These are phyloP conservation scores for Xylariaceae sp. DNA, from an alignment of 2,329 filamentous ascomycete species.

Conservation along the genomic window DNA sequence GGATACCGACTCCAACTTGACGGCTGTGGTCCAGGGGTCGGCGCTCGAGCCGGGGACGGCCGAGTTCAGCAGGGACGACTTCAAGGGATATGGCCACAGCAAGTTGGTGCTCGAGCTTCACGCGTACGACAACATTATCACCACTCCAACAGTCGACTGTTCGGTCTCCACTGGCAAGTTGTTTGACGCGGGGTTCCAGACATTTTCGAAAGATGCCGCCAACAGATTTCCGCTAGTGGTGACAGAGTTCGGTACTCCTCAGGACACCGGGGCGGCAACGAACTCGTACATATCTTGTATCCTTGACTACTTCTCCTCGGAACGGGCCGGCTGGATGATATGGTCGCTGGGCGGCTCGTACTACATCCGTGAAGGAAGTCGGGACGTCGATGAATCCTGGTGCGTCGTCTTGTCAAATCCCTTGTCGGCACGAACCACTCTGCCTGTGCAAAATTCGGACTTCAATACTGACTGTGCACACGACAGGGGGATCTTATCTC, in stretches of 20 bases:
- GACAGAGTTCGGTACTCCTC: slow-evolving; percentile 49
- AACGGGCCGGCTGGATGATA: slow-evolving; percentile 49
- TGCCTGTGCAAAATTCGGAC: too few species aligned
- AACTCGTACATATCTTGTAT: slow-evolving; percentile 48
- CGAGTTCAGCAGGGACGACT: slow-evolving; percentile 42
- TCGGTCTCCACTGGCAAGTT: slow-evolving; percentile 38
- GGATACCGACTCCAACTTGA: slow-evolving; percentile 48
- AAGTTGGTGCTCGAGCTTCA: slow-evolving; percentile 57
- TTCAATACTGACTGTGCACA: slow-evolving; percentile 1
- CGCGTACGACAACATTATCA: slow-evolving; percentile 46
- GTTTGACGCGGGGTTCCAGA: slow-evolving; percentile 46
- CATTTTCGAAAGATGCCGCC: slow-evolving; percentile 34
- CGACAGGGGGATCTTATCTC: slow-evolving; percentile 42
- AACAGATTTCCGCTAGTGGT: slow-evolving; percentile 44
- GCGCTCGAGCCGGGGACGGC: slow-evolving; percentile 40
- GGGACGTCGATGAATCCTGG: slow-evolving; percentile 52
- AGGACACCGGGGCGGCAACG: slow-evolving; percentile 40
- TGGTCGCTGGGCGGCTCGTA: slow-evolving; percentile 56
- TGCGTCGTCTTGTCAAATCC: slow-evolving; percentile 12
- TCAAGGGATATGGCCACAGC: slow-evolving; percentile 42
- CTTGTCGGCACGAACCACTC: too few species aligned
- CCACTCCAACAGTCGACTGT: slow-evolving; percentile 38
- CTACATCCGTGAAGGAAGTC: slow-evolving; percentile 46
- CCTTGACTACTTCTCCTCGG: slow-evolving; percentile 40
- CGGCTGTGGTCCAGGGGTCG: slow-evolving; percentile 43